Conservation (phyloP, 2,329 filamentous ascomycete genomes). For the Salinomyces thailandicus region DNA sequence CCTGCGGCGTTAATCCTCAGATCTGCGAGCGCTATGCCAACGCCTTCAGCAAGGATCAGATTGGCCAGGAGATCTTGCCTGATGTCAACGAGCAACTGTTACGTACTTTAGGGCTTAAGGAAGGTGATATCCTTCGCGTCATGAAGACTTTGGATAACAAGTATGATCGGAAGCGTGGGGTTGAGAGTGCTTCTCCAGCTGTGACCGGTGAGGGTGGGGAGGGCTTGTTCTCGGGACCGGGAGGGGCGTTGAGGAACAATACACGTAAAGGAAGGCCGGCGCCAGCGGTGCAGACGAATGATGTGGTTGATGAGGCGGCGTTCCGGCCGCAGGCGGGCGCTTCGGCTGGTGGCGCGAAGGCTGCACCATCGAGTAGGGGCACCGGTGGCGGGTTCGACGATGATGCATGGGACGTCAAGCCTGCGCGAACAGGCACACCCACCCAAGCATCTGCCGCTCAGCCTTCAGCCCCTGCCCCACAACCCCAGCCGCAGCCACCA, state of each 20-base stretch:
- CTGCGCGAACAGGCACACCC: conserved; percentile 48
- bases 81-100: conserved; percentile 78
- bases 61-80: conserved; percentile 86
- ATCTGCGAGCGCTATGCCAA: conserved; percentile 90
- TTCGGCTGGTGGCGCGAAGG: conserved; percentile 27
- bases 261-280: conserved; percentile 84
- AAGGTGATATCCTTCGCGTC: conserved; percentile 92
- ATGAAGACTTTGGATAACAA: conserved; percentile 81
- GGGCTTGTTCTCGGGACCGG: conserved; percentile 83
- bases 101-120: conserved; percentile 81
- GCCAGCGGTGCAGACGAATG: conserved; percentile 73
- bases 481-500: conserved; percentile 34
- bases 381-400: conserved; percentile 68
- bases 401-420: conserved; percentile 94
- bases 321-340: conserved; percentile 47
- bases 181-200: conserved; percentile 44
- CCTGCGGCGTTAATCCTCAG: conserved; percentile 81
- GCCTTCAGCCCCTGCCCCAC: conserved; percentile 28
- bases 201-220: conserved; percentile 31
- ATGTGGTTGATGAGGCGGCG: conserved; percentile 77
- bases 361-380: conserved; percentile 30
- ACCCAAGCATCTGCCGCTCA: conserved; percentile 33
- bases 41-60: conserved; percentile 80
- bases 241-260: conserved; percentile 86
- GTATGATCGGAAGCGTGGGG: conserved; percentile 49